phyloP scores from a whole-genome alignment of 1,284 basidiomycete species.

The Cryptococcus jaspeensis region DNA sequence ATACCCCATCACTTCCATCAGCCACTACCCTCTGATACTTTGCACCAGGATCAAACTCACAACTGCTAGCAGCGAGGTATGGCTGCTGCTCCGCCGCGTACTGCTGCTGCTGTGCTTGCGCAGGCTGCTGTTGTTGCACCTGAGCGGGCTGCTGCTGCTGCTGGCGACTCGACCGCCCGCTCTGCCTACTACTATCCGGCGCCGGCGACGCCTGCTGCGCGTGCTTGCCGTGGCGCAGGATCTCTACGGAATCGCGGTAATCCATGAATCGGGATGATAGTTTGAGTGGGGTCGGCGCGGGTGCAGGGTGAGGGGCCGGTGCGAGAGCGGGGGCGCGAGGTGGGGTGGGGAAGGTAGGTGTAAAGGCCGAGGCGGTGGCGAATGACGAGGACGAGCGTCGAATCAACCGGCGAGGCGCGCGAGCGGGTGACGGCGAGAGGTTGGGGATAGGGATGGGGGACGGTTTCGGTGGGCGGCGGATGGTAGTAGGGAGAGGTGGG shows the following conservation, averaged over 20 bases:
- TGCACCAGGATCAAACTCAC: neutral
- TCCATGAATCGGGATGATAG: slow-evolving; percentile 10
- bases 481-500: slow-evolving; percentile 4
- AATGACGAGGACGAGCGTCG: slow-evolving; percentile 5
- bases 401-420: neutral
- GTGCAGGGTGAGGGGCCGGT: too few species aligned
- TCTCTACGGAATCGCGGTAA: slow-evolving; percentile 57
- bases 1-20: too few species aligned
- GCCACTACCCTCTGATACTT: too few species aligned
- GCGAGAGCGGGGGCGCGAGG: too few species aligned
- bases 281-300: too few species aligned
- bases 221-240: slow-evolving; percentile 68
- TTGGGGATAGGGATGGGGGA: slow-evolving; percentile 5
- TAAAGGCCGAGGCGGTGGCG: neutral
- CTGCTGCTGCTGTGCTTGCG: slow-evolving; percentile 42
- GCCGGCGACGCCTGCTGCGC: slow-evolving; percentile 60
- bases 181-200: slow-evolving; percentile 30
- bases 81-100: slow-evolving; percentile 23
- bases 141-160: slow-evolving; percentile 15
- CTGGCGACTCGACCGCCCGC: slow-evolving; percentile 15
- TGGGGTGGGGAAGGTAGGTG: neutral
- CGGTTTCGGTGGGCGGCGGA: neutral
- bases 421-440: slow-evolving; percentile 6
- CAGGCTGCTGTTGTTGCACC: slow-evolving; percentile 24
- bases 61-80: neutral